A percentile compares a stretch with the other conserved stretches of the same genome.
phyloP scores from a whole-genome alignment of 2,329 filamentous ascomycete genomes.

The Calycina herbarum region DNA sequence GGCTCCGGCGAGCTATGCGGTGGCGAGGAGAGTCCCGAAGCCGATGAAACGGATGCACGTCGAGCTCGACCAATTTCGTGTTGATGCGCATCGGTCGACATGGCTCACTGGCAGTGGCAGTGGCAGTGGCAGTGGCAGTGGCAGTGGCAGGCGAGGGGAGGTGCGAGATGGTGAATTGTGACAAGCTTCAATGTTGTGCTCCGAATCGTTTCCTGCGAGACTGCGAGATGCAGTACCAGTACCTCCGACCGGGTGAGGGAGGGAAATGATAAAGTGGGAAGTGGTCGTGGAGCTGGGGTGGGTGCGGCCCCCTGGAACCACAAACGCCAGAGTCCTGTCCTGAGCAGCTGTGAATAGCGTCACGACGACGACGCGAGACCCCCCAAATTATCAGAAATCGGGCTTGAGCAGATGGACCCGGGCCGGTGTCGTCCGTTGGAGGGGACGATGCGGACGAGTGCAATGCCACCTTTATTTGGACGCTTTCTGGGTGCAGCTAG shows the following conservation, averaged over 20 bases:
- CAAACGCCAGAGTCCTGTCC: not conserved
- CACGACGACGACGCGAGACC: conserved; percentile 5
- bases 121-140: not conserved
- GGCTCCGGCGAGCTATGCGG: conserved; percentile 52
- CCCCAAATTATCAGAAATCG: not conserved
- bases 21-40: conserved; percentile 52
- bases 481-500: not conserved
- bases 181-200: not conserved
- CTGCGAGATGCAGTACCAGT: not conserved
- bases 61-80: not conserved
- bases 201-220: not conserved
- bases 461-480: not conserved
- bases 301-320: not conserved
- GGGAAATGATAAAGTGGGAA: not conserved
- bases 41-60: conserved; percentile 32
- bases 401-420: not conserved
- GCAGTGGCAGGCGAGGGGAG: not conserved
- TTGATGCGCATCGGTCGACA: conserved; percentile 3
- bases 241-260: not conserved
- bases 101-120: not conserved
- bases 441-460: not conserved
- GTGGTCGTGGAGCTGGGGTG: not conserved
- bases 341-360: conserved; percentile 6
- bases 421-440: not conserved
- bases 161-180: not conserved